Evolutionary conservation across 805 yeast genomes (phyloP), one percentile per base, ranked within the genome.

Genomic region (Starmerella etchellsii): DNA sequence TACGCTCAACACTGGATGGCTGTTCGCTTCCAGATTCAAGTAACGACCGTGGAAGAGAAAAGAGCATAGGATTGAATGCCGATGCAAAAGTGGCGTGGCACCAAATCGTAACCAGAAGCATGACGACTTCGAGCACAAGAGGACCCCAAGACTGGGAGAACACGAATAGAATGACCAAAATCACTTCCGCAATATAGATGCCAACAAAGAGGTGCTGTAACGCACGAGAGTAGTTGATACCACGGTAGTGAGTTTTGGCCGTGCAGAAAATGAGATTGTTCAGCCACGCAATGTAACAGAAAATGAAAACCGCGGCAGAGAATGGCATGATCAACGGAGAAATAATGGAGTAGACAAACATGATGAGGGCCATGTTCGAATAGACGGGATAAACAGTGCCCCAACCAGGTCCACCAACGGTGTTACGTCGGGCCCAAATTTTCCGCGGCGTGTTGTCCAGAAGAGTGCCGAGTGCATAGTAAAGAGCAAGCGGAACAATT

Each of bases 81-180:
- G 55, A 46, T 47, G 69, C 73, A 56, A 88, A 59, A 47, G 74
- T 70, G 24, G 73, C 15, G 54, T 88, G 95, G 43, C 73, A 67
- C 55, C 82, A 78, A 3, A 71, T 70, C 0, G 96, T 83, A 49
- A 69, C 60, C 8, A 69, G 71, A 13, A 83, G 53, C 31, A 79
- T 66, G 38, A 87, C 67, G 1, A 74, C 76, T 58, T 81, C 82
- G 40, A 88, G 62, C 3, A 78, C 81, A 48, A 85, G 69, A 28
- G 95, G 94, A 34, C 95, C 97, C 95, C 95, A 88, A 31, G 93
- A 80, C 67, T 83, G 83, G 46, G 93, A 85, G 41, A 88, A 93
- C 15, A 74, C 81, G 57, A 84, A 87, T 41, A 91, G 61, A 41
- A 95, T 96, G 40, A 91, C 58, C 48, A 91, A 53, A 66, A 95